Conservation (phyloP, 1,284 basidiomycete genomes). For the Apiotrichum siamense region DNA sequence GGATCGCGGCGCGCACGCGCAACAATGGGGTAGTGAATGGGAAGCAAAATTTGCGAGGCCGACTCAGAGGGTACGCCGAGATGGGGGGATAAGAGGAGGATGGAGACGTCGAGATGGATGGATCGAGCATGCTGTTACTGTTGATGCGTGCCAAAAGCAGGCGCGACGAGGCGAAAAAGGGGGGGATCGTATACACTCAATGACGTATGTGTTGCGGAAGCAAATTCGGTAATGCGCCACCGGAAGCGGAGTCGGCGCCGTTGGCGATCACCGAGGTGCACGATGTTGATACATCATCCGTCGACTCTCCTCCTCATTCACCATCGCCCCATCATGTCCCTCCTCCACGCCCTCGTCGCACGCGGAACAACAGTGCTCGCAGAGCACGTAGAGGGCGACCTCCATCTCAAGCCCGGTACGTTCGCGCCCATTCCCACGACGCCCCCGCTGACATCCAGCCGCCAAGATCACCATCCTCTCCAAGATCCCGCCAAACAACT, state of each 20-base stretch:
- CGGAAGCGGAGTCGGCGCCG: no score
- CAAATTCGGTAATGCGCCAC: neutral
- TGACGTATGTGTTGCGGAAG: neutral
- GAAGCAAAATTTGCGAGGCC: no score
- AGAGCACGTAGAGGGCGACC: slow-evolving; percentile 69
- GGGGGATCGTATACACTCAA: neutral
- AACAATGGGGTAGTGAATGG: no score
- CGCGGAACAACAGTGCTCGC: slow-evolving; percentile 70
- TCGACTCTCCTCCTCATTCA: neutral
- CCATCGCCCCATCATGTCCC: slow-evolving; percentile 39
- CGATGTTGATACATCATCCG: neutral
- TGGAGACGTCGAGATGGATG: neutral
- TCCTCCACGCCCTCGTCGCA: slow-evolving; percentile 81
- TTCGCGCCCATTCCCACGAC: neutral
- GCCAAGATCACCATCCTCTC: slow-evolving; percentile 87
- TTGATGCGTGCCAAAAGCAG: slow-evolving; percentile 1
- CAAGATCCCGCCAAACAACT: slow-evolving; percentile 54
- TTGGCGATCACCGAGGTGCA: neutral
- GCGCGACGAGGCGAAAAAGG: neutral
- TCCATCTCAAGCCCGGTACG: slow-evolving; percentile 77
- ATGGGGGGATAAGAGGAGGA: no score
- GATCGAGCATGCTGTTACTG: neutral
- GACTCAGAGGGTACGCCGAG: no score
- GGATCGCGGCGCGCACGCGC: no score
- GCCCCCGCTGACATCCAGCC: slow-evolving; percentile 30